These are phyloP conservation scores for Penicillium sp. DNA, from an alignment of 2,329 filamentous ascomycete genomes.

Conservation along the genomic window DNA sequence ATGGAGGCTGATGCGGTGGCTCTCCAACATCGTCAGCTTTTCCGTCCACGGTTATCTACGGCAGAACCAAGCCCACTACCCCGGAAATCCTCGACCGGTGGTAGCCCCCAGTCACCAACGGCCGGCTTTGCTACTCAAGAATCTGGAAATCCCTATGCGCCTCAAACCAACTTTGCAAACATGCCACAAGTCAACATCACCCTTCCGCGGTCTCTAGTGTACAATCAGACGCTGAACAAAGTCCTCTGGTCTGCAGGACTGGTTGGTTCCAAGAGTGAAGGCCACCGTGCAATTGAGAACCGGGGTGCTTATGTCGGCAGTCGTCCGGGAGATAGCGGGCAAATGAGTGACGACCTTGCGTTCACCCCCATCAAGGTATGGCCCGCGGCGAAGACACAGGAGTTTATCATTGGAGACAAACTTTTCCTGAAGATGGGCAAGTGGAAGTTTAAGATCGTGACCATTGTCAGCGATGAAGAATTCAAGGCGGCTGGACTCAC, in stretches of 20 bases:
- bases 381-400: conserved; percentile 36
- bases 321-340: conserved; percentile 31
- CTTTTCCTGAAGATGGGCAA: conserved; percentile 50
- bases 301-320: conserved; percentile 46
- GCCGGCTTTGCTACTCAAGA: conserved; percentile 25
- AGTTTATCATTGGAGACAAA: conserved; percentile 44
- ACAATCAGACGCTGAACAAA: conserved; percentile 41
- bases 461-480: conserved; percentile 48
- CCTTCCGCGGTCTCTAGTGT: conserved; percentile 44
- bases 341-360: conserved; percentile 39
- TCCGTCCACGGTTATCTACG: conserved; percentile 30
- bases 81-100: conserved; percentile 16
- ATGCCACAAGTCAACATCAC: conserved; percentile 32
- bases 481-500: conserved; percentile 41
- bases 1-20: conserved; percentile 56
- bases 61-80: conserved; percentile 30
- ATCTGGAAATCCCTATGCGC: conserved; percentile 33
- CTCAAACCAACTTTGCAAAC: conserved; percentile 35
- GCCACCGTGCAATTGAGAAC: conserved; percentile 42
- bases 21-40: conserved; percentile 45
- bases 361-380: conserved; percentile 45
- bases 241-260: conserved; percentile 47
- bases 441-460: conserved; percentile 51
- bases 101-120: conserved; percentile 16
- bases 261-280: conserved; percentile 45